Evolutionary conservation across 2,329 filamentous ascomycete species (phyloP).

Genomic region (Fusarium poae): DNA sequence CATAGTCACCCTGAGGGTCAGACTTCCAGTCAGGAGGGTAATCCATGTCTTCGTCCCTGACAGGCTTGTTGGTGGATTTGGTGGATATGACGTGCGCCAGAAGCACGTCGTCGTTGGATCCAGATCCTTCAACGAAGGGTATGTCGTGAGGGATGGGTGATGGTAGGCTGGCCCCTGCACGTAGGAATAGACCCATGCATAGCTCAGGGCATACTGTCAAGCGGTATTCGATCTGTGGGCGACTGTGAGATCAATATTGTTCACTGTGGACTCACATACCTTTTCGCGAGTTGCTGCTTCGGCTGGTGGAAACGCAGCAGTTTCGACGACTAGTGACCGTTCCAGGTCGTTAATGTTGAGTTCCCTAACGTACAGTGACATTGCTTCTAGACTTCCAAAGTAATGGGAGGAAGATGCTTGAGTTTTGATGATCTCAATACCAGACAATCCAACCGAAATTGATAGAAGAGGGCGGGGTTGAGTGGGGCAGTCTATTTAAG

Average conservation of each 20-base stretch:
- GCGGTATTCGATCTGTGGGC: slow-evolving; percentile 50
- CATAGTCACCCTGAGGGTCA: slow-evolving; percentile 18
- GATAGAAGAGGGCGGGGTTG: slow-evolving; percentile 9
- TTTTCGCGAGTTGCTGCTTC: slow-evolving; percentile 50
- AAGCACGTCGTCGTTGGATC: slow-evolving; percentile 30
- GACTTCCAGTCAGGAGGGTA: slow-evolving; percentile 46
- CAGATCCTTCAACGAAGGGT: slow-evolving; percentile 12
- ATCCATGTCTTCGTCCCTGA: slow-evolving; percentile 49
- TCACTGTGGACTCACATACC: slow-evolving; percentile 14
- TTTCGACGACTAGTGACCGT: slow-evolving; percentile 43
- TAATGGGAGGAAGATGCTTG: fast-evolving
- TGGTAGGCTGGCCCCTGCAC: slow-evolving; percentile 5
- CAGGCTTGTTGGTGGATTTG: slow-evolving; percentile 35
- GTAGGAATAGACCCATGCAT: slow-evolving; percentile 47
- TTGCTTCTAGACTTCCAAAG: not conserved
- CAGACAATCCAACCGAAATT: not conserved
- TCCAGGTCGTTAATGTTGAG: slow-evolving; percentile 46
- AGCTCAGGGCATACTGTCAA: slow-evolving; percentile 47
- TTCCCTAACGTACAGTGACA: slow-evolving; percentile 46
- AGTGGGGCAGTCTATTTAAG: slow-evolving; percentile 16
- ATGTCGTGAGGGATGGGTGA: slow-evolving; percentile 21
- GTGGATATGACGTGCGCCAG: slow-evolving; percentile 50
- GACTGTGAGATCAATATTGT: not conserved
- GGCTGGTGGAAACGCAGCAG: slow-evolving; percentile 49
- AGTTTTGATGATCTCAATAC: not conserved